Conservation (phyloP, 768 basidiomycete species). For the Chalciporus chontae region DNA sequence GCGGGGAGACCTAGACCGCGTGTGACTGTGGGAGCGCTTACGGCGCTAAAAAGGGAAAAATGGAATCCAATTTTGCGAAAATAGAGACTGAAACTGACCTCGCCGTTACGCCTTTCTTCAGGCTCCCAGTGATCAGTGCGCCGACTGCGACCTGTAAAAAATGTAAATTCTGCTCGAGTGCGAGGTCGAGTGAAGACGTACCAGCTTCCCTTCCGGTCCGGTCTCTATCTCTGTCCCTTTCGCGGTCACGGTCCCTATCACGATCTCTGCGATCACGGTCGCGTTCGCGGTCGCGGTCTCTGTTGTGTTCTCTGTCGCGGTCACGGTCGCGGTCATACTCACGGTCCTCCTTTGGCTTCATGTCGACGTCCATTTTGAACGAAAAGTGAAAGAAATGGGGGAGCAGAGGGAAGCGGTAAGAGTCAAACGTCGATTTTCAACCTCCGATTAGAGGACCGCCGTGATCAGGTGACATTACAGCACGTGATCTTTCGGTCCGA, state of each 20-base stretch:
- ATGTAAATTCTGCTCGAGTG: neutral
- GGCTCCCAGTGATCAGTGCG: constrained; percentile 81
- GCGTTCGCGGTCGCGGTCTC: constrained; percentile 33
- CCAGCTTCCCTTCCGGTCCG: constrained; percentile 56
- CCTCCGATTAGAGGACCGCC: constrained; percentile 16
- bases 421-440: constrained; percentile 11
- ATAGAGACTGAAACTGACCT: constrained; percentile 43
- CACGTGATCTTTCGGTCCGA: neutral
- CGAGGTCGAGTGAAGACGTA: constrained; percentile 24
- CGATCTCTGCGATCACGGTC: constrained; percentile 44
- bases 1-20: constrained; percentile 62
- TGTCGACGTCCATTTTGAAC: constrained; percentile 73
- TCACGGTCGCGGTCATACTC: constrained; percentile 60
- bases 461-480: constrained; percentile 16
- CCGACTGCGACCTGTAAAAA: constrained; percentile 41
- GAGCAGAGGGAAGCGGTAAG: constrained; percentile 9
- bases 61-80: neutral
- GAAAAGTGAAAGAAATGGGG: constrained; percentile 1
- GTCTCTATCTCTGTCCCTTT: constrained; percentile 48
- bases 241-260: constrained; percentile 39
- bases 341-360: constrained; percentile 72
- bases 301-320: constrained; percentile 38
- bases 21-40: constrained; percentile 64
- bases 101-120: constrained; percentile 68
- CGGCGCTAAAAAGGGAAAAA: constrained; percentile 44